Conservation (phyloP, 1,284 basidiomycete species). For the Sanghuangporus weigelae region DNA sequence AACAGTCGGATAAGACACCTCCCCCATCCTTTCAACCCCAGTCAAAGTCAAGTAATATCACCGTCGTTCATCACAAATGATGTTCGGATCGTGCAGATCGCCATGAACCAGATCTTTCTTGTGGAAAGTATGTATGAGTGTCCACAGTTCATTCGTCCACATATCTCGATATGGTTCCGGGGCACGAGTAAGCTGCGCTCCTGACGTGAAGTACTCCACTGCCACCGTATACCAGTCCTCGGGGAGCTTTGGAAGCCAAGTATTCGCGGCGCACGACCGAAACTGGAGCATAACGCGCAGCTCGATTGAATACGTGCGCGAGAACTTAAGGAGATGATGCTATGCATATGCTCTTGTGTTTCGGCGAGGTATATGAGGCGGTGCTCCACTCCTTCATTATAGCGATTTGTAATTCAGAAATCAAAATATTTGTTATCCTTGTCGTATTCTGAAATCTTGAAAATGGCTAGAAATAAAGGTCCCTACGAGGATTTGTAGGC, state of each 20-base stretch:
- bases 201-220: not conserved
- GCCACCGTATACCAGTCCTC: not conserved
- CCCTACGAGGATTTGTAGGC: not conserved
- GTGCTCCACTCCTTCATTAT: not conserved
- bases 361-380: not conserved
- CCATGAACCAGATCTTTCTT: not conserved
- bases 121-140: not conserved
- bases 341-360: not conserved
- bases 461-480: not conserved
- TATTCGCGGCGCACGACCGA: not conserved
- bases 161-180: not conserved
- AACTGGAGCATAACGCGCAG: not conserved
- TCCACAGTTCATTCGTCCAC: not conserved
- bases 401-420: not conserved
- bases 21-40: not conserved
- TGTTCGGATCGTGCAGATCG: not conserved
- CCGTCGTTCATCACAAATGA: not conserved
- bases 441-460: not conserved
- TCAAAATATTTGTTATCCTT: not conserved
- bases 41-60: not conserved
- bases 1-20: not conserved
- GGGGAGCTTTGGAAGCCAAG: not conserved
- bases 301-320: not conserved
- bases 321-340: not conserved
- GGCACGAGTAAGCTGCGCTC: not conserved